Conservation (phyloP, 345 rosid species). For the Populus euphratica region DNA sequence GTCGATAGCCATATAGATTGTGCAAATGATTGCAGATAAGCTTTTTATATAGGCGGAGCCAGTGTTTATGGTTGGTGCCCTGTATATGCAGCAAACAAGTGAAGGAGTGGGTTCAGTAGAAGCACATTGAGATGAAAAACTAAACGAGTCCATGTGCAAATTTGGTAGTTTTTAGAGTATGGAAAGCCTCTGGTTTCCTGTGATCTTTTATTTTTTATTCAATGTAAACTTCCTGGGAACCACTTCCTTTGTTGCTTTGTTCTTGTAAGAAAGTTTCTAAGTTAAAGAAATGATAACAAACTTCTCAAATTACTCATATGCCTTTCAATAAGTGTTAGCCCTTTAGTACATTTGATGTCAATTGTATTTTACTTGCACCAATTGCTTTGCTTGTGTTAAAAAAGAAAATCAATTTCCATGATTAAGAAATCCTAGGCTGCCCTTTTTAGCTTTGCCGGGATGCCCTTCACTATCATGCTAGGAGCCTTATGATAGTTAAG, state of each 20-base stretch:
- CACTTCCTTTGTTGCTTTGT: slow-evolving; percentile 33
- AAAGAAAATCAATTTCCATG: not conserved
- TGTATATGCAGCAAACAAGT: slow-evolving; percentile 19
- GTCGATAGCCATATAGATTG: slow-evolving; percentile 30
- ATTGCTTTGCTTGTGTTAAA: not conserved
- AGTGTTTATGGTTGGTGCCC: slow-evolving; percentile 1
- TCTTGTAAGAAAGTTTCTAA: slow-evolving; percentile 24
- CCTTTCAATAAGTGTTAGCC: not conserved
- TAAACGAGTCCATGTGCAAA: slow-evolving; percentile 59
- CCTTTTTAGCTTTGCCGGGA: not conserved
- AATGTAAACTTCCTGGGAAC: slow-evolving; percentile 17
- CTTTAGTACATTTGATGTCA: not conserved
- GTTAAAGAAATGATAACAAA: not conserved
- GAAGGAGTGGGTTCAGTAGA: slow-evolving; percentile 18
- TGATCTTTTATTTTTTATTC: slow-evolving; percentile 10
- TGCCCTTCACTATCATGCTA: no score
- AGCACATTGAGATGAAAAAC: slow-evolving; percentile 53
- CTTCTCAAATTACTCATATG: not conserved
- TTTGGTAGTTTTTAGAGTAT: slow-evolving; percentile 18
- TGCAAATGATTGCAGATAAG: slow-evolving; percentile 37
- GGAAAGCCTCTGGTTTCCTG: slow-evolving; percentile 51
- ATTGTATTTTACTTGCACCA: not conserved
- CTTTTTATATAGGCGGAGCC: slow-evolving; percentile 17
- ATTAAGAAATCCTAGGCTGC: not conserved
- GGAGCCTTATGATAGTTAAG: no score